These are phyloP conservation scores for Metschnikowia dekortorum DNA, from an alignment of 805 yeast species.

Conservation along the genomic window DNA sequence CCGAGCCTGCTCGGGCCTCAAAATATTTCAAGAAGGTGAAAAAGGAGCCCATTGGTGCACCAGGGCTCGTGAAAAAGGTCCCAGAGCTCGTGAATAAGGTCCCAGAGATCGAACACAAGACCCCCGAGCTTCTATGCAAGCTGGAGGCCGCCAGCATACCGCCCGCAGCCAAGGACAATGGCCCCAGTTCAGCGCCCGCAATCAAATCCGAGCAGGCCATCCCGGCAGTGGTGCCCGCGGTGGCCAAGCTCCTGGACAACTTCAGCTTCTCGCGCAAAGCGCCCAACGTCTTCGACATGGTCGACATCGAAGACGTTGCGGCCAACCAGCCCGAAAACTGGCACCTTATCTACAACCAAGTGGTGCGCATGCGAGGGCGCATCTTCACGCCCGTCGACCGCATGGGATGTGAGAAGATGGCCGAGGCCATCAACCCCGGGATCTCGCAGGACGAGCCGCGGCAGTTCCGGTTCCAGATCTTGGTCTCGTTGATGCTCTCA, in stretches of 20 bases:
- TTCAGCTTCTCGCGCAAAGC: conserved; percentile 2
- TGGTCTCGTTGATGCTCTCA: conserved; percentile 80
- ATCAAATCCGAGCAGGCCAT: too few relatives aligned
- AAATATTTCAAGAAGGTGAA: background rate
- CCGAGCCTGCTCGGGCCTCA: background rate
- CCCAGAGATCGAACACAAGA: too few relatives aligned
- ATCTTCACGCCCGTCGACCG: conserved; percentile 82
- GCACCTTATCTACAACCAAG: conserved; percentile 50
- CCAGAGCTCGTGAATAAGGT: background rate
- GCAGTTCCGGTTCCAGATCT: conserved; percentile 61
- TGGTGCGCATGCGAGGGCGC: conserved; percentile 62
- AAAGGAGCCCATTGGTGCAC: background rate
- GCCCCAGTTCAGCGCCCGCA: too few relatives aligned
- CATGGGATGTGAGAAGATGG: conserved; percentile 74
- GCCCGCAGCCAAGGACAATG: too few relatives aligned
- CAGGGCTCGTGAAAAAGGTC: background rate
- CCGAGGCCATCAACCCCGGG: conserved; percentile 38
- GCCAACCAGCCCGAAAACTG: conserved; percentile 35
- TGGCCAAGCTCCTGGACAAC: conserved; percentile 1
- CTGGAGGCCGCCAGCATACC: too few relatives aligned
- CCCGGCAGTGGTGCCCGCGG: too few relatives aligned
- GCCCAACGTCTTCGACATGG: conserved; percentile 12
- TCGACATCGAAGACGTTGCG: conserved; percentile 5
- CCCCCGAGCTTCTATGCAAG: too few relatives aligned
- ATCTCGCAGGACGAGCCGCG: conserved; percentile 31